Evolutionary conservation across 148 eudicot species (phyloP).

Genomic region (Rhododendron kiyosumense): DNA sequence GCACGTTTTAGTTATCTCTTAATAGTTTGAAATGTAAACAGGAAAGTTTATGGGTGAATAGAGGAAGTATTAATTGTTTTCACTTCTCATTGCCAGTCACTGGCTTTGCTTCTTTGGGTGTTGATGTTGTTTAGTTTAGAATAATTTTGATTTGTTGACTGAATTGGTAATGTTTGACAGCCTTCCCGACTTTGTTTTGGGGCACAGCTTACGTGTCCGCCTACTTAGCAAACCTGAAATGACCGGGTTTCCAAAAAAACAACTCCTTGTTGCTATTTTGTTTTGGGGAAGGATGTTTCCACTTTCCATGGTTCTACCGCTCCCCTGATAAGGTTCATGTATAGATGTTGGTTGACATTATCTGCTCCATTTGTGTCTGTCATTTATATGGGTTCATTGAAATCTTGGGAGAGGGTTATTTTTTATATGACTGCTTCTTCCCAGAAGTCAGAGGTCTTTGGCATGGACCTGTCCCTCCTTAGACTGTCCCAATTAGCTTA

Average conservation of each 20-base stretch:
- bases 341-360: background rate
- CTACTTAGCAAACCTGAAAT: background rate
- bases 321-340: constrained; percentile 1
- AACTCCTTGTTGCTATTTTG: background rate
- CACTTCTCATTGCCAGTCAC: background rate
- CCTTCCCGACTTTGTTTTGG: constrained; percentile 20
- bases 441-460: background rate
- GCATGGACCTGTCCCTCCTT: background rate
- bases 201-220: background rate
- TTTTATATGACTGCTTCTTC: background rate
- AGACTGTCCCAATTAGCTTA: background rate
- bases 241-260: no score
- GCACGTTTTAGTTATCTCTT: background rate
- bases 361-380: background rate
- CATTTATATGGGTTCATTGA: background rate
- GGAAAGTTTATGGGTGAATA: background rate
- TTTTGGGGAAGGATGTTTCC: background rate
- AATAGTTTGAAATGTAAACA: constrained; percentile 11
- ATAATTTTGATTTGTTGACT: background rate
- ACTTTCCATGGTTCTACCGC: background rate
- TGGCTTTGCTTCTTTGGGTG: background rate
- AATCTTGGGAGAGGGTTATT: background rate
- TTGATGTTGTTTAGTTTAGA: background rate
- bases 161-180: constrained; percentile 10
- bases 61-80: background rate